Evolutionary conservation across 345 rosid genomes (phyloP).

Genomic region (Corchorus olitorius): DNA sequence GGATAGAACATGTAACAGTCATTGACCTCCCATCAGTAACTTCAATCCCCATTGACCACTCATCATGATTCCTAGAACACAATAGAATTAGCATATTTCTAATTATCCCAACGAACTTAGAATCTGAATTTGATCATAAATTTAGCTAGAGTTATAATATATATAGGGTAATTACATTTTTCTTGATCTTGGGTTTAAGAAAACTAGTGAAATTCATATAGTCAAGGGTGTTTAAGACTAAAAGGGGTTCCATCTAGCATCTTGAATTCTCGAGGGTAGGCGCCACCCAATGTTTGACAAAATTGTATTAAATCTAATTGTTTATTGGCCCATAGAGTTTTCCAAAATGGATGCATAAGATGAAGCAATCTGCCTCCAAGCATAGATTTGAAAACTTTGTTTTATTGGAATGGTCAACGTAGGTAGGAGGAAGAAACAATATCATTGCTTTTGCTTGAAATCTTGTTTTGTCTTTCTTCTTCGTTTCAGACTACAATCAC

Average conservation of each 20-base stretch:
- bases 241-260: no score
- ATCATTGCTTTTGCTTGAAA: constrained; percentile 18
- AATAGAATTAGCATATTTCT: neutral
- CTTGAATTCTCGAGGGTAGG: neutral
- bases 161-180: no score
- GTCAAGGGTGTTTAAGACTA: neutral
- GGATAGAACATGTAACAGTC: no score
- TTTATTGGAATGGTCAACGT: constrained; percentile 1
- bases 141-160: no score
- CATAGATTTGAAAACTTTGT: neutral
- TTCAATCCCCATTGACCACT: neutral
- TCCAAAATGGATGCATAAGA: constrained; percentile 9
- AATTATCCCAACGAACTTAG: no score
- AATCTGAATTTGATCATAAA: no score
- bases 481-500: constrained; percentile 6
- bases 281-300: constrained; percentile 9
- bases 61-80: neutral
- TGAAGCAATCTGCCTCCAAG: neutral
- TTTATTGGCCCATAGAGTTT: constrained; percentile 2
- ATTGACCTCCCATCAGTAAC: no score
- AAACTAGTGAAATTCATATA: neutral
- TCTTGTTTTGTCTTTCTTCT: constrained; percentile 11
- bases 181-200: neutral
- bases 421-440: neutral
- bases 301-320: neutral